Evolutionary conservation across 352 stramenopile genomes (phyloP).

Genomic region (Pythium plurisporium): DNA sequence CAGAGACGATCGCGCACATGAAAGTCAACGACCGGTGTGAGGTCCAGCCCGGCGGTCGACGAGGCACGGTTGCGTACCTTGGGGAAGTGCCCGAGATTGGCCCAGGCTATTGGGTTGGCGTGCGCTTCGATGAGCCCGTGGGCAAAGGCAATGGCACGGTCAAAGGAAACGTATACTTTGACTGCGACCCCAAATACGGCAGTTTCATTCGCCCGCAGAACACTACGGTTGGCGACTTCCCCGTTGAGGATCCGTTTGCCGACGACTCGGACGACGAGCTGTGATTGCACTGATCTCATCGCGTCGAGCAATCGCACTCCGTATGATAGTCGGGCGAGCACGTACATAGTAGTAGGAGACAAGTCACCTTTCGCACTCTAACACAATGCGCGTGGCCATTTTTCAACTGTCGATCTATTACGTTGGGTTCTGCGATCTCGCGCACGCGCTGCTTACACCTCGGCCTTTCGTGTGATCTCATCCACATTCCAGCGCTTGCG

Average conservation of each 20-base stretch:
- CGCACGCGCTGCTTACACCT: conserved; percentile 45
- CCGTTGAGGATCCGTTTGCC: conserved; percentile 69
- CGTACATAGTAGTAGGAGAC: no score
- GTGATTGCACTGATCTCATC: conserved; percentile 21
- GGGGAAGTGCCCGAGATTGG: conserved; percentile 90
- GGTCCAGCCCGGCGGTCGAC: conserved; percentile 92
- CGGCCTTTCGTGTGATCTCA: conserved; percentile 84
- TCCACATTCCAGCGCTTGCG: conserved; percentile 88
- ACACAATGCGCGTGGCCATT: no score
- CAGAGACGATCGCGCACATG: conserved; percentile 81
- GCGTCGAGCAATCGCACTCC: not conserved
- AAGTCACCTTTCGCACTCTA: no score
- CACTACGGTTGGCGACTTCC: conserved; percentile 93
- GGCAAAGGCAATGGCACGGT: conserved; percentile 91
- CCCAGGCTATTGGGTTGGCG: conserved; percentile 92
- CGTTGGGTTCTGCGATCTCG: not conserved
- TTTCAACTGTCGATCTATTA: conserved; percentile 19
- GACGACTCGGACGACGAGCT: conserved; percentile 80
- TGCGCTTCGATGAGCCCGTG: conserved; percentile 96
- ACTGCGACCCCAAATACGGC: conserved; percentile 88
- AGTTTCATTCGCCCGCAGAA: conserved; percentile 95
- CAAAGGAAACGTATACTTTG: conserved; percentile 92
- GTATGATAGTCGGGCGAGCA: not conserved
- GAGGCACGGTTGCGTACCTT: conserved; percentile 90
- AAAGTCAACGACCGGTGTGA: conserved; percentile 94